Percentiles rank a stretch among this genome's conserved stretches.
phyloP scores from a whole-genome alignment of 129 eudicot species.

The Centaurea solstitialis region DNA sequence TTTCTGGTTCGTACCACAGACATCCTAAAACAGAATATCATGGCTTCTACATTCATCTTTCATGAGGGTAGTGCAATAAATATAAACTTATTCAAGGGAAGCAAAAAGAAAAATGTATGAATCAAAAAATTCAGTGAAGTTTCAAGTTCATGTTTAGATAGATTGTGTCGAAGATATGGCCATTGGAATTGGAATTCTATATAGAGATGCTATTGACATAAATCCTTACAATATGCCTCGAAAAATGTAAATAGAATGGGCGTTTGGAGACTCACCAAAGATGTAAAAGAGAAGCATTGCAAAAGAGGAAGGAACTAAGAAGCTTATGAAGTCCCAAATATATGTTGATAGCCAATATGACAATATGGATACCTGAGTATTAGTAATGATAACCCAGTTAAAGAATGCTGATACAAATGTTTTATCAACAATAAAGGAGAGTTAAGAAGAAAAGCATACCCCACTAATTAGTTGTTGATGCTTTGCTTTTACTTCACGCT shows the following conservation, averaged over 20 bases:
- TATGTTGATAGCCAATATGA: conserved; percentile 94
- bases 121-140: neutral
- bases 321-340: conserved; percentile 96
- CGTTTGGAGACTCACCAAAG: conserved; percentile 61
- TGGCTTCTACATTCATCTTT: neutral
- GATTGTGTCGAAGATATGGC: neutral
- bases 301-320: conserved; percentile 81
- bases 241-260: conserved; percentile 1
- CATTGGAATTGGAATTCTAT: neutral
- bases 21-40: neutral
- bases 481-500: conserved; percentile 97
- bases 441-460: conserved; percentile 47
- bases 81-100: neutral
- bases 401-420: conserved; percentile 5
- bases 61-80: neutral
- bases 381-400: conserved; percentile 48
- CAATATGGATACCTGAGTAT: conserved; percentile 79
- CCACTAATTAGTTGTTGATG: conserved; percentile 99
- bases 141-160: neutral
- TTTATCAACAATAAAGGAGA: conserved; percentile 8
- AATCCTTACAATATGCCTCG: conserved; percentile 7
- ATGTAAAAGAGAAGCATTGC: conserved; percentile 81
- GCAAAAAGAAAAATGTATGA: neutral
- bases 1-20: neutral
- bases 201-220: conserved; percentile 16